These are phyloP conservation scores for Venturia pyrina DNA, from an alignment of 2,329 filamentous ascomycete species.

Conservation along the genomic window DNA sequence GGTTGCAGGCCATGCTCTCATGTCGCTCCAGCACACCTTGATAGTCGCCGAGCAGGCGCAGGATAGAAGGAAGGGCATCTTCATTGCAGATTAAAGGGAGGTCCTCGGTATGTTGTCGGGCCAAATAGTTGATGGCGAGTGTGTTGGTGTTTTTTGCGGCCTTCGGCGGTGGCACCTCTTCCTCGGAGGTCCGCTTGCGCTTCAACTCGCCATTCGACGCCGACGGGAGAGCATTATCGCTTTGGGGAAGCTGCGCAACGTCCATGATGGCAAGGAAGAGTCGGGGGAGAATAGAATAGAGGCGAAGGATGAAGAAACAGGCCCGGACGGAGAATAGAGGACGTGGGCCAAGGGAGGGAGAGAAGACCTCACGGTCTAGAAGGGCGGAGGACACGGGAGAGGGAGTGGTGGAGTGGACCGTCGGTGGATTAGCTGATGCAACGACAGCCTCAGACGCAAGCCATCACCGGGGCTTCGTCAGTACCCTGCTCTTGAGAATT, in stretches of 20 bases:
- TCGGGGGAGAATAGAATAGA: not conserved
- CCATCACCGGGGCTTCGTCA: not conserved
- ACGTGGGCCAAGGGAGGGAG: not conserved
- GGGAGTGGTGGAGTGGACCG: conserved; percentile 6
- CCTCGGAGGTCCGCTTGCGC: conserved; percentile 36
- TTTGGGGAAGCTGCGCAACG: not conserved
- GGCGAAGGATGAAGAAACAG: not conserved
- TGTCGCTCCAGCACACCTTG: conserved; percentile 77
- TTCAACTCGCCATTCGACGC: conserved; percentile 22
- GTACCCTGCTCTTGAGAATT: no score
- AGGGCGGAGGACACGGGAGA: conserved; percentile 4
- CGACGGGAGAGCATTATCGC: conserved; percentile 1
- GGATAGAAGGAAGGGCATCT: conserved; percentile 64
- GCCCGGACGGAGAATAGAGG: not conserved
- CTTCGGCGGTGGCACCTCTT: conserved; percentile 15
- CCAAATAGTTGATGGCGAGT: conserved; percentile 59
- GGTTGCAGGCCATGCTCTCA: conserved; percentile 75
- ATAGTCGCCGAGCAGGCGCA: conserved; percentile 67
- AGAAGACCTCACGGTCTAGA: conserved; percentile 18
- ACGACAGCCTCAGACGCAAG: not conserved
- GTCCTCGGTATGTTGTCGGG: conserved; percentile 51
- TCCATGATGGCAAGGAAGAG: conserved; percentile 9
- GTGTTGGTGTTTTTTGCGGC: conserved; percentile 12
- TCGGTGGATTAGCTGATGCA: conserved; percentile 1
- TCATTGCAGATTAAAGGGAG: conserved; percentile 52